Evolutionary conservation across 2,329 filamentous ascomycete species (phyloP).

Genomic region (Phoma sp.): DNA sequence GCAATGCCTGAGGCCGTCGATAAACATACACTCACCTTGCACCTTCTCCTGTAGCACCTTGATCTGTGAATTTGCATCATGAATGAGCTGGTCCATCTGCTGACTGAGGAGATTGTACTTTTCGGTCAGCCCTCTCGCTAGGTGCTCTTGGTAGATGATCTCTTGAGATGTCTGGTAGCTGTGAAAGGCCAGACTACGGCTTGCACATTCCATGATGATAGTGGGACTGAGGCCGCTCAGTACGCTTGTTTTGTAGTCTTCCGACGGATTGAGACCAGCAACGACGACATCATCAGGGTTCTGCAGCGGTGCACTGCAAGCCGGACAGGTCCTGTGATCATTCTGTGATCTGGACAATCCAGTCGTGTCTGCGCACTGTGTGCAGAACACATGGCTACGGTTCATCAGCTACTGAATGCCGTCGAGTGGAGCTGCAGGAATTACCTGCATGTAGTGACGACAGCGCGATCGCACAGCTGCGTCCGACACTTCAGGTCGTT

Average conservation of each 20-base stretch:
- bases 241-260: constrained; percentile 89
- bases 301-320: constrained; percentile 71
- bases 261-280: constrained; percentile 75
- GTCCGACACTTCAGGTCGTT: constrained; percentile 79
- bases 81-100: constrained; percentile 74
- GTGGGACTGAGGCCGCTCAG: constrained; percentile 82
- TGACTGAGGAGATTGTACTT: constrained; percentile 70
- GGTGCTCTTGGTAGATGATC: constrained; percentile 79
- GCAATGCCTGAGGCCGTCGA: neutral
- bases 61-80: constrained; percentile 78
- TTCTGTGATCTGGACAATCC: constrained; percentile 65
- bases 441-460: constrained; percentile 90
- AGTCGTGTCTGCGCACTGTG: constrained; percentile 70
- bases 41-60: constrained; percentile 69
- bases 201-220: constrained; percentile 85
- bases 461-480: constrained; percentile 71
- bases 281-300: constrained; percentile 78
- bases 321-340: constrained; percentile 71
- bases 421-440: constrained; percentile 19
- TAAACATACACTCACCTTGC: constrained; percentile 55
- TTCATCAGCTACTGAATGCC: constrained; percentile 44
- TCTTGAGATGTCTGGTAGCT: constrained; percentile 85
- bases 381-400: constrained; percentile 79
- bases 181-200: constrained; percentile 81
- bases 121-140: constrained; percentile 73